Base-by-base conservation (phyloP, 805 yeast genomes). In the Saccharomycopsis microspora region DNA sequence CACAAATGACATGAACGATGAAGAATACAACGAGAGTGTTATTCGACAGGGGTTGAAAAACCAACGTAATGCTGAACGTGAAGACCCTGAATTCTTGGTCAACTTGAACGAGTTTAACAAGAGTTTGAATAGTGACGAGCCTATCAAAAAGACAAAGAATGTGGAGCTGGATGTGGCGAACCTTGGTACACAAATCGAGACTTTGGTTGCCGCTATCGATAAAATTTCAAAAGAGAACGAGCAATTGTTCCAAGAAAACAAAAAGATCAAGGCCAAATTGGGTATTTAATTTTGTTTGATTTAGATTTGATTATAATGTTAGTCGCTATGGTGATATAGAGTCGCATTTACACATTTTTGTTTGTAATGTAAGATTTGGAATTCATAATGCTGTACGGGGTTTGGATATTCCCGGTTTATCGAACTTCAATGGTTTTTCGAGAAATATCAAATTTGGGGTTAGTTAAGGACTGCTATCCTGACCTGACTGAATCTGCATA, bases 41-140 rank as follows among this genome's bases (percentile, higher is more conserved):
- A 38, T 39, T 34, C 37, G 50, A 47, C 49, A 47, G 27, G 42
- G 43, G 7, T n/a, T 45, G 28, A 43, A 44, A 39, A 39, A 37
- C 31, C 50, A 47, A 19, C 9, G 50, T 10, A 5, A 38, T 5
- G 50, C 50, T 4, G 50, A 47, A 30, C 37, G 50, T n/a, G 34
- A 39, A 29, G 50, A 47, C 28, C 50, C 49, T 4, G 50, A 47
- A 31, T 47, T 47, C 32, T 40, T 39, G 43, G 42, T 32, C n/a
- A 47, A 47, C 29, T 48, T 48, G 49, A 47, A 47, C 35, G 40
- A 39, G 34, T 45, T 48, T 28, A 48, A 48, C 34, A 45, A 45
- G 32, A 29, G 27, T 4, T 11, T 48, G 36, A 35, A 43, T 29
- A 36, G 35, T 40, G 5, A 10, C 31, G 34, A 27, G 27, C 38